Evolutionary conservation across 352 stramenopile species (phyloP).

Genomic region (Pythium aristosporum): DNA sequence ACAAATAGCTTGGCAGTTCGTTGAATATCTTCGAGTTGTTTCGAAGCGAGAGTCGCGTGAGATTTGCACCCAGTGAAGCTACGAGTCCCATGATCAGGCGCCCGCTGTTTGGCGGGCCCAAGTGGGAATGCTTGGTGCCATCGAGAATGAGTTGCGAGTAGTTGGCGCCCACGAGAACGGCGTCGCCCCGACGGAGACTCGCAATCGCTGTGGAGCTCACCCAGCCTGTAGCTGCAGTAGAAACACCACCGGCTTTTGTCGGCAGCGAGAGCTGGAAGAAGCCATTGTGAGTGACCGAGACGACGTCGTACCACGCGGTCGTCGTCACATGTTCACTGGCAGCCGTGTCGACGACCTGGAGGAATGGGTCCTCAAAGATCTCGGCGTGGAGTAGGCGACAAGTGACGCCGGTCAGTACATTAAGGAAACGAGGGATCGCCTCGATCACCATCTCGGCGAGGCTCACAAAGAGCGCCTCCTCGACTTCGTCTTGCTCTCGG

Average conservation of each 20-base stretch:
- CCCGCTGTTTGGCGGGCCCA: no score
- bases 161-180: constrained; percentile 1
- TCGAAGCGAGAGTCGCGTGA: constrained; percentile 3
- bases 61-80: not conserved
- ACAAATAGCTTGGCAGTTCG: not conserved
- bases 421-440: constrained; percentile 1
- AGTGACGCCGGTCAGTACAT: not conserved
- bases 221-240: not conserved
- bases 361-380: constrained; percentile 5
- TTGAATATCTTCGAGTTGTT: not conserved
- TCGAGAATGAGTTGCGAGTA: constrained; percentile 4
- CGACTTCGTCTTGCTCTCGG: not conserved
- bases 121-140: not conserved
- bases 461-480: not conserved
- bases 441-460: constrained; percentile 5
- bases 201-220: not conserved
- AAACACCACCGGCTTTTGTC: not conserved
- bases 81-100: not conserved
- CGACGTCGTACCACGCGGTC: constrained; percentile 1
- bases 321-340: not conserved
- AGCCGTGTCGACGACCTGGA: not conserved
- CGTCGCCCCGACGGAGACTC: constrained; percentile 1
- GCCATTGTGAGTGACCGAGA: constrained; percentile 4
- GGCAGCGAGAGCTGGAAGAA: constrained; percentile 7
- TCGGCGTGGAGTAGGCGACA: not conserved